phyloP scores from a whole-genome alignment of 2,329 filamentous ascomycete species.

The Beauveria medogensis region DNA sequence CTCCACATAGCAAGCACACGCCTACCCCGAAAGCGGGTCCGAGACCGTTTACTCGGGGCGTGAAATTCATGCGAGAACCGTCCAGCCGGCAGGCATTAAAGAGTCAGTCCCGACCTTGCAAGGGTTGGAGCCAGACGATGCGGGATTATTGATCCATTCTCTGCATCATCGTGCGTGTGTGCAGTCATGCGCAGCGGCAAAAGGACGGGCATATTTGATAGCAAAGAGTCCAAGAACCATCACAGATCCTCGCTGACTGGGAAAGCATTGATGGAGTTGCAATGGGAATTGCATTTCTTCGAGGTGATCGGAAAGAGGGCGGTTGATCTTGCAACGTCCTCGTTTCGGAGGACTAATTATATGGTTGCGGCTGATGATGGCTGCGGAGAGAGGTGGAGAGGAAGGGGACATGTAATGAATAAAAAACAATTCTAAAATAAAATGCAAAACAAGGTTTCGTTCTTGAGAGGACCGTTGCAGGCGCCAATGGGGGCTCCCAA shows the following conservation, averaged over 20 bases:
- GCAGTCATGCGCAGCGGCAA: neutral
- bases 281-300: too few relatives aligned
- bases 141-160: neutral
- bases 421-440: neutral
- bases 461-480: constrained; percentile 2
- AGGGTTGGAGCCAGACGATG: neutral
- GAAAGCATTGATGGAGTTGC: neutral
- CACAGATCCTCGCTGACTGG: neutral
- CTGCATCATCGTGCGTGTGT: neutral
- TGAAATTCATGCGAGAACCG: constrained; percentile 7
- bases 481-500: neutral
- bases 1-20: neutral
- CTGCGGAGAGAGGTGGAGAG: neutral
- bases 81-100: neutral
- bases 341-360: neutral
- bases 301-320: neutral
- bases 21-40: neutral
- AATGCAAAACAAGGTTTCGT: neutral
- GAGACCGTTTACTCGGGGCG: neutral
- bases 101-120: neutral
- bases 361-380: neutral
- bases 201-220: too few relatives aligned
- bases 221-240: neutral
- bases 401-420: neutral
- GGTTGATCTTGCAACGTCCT: neutral